Base-by-base conservation (phyloP, 306 rosid genomes). In the Begonia fuchsioides region DNA sequence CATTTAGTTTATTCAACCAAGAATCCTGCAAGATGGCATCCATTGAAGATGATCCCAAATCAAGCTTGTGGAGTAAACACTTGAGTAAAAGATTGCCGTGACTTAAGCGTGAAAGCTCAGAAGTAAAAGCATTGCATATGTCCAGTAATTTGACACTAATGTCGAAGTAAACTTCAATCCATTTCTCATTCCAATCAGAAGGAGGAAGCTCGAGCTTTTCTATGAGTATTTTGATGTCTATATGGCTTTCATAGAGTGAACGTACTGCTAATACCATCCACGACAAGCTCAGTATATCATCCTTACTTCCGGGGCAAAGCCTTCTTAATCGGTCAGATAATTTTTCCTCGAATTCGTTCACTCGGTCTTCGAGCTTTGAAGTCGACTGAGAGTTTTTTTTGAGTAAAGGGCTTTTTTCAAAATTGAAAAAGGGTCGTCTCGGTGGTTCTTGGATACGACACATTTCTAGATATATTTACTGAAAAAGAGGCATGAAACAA, bases 91-190 rank as follows among this genome's bases (percentile, higher is more conserved):
- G 87, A 46, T 79, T 61, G 8, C 82, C 76, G 51, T 75, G 94
- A 55, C 56, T 79, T 66, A 82, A 63, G 11, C 81, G 72, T 13
- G 94, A 82, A 58, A 82, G 68, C 82, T 82, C 96, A 2, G 92
- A 87, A 72, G 71, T 87, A 64, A 82, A 69, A 49, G 74, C 72
- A 50, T 61, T 82, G 70, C 96, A 77, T 48, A 87, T 50, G 54
- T 87, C 96, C 2, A 87, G 80, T 65, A 87, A 57, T 61, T 82
- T 82, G 38, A 77, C 68, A 68, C 87, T n/a, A n/a, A n/a, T n/a
- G n/a, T n/a, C n/a, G n/a, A n/a, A n/a, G n/a, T n/a, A n/a, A n/a
- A n/a, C n/a, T n/a, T n/a, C n/a, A n/a, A n/a, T n/a, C n/a, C n/a
- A n/a, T n/a, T n/a, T n/a, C n/a, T n/a, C n/a, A n/a, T n/a, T n/a